phyloP scores from a whole-genome alignment of 2,329 filamentous ascomycete species.

The Aspergillus proliferans region DNA sequence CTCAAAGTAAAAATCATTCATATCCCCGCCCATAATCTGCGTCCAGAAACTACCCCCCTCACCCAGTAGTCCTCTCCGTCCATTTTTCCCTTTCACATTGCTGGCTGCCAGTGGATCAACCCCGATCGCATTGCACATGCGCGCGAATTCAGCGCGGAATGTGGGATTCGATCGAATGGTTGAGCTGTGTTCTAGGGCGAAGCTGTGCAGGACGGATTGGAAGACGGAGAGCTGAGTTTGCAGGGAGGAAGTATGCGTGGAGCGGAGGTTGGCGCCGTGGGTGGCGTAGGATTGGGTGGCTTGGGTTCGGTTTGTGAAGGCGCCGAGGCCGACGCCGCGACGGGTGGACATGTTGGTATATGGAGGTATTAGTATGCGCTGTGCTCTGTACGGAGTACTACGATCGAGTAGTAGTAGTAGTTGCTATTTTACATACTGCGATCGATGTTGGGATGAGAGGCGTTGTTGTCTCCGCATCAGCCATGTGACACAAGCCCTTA shows the following conservation, averaged over 20 bases:
- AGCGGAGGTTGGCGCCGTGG: conserved; percentile 82
- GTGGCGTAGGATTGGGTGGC: conserved; percentile 84
- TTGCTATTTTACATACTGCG: too few relatives aligned
- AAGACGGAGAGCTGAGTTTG: conserved; percentile 93
- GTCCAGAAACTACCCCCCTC: conserved; percentile 72
- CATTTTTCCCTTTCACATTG: conserved; percentile 46
- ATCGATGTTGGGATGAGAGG: too few relatives aligned
- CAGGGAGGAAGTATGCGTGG: conserved; percentile 74
- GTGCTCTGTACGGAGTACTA: too few relatives aligned
- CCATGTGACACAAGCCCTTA: too few relatives aligned
- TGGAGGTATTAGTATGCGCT: background rate
- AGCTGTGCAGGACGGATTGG: conserved; percentile 89
- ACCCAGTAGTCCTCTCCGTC: conserved; percentile 33
- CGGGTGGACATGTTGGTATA: conserved; percentile 37
- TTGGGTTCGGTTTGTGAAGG: conserved; percentile 78
- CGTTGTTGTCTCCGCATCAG: too few relatives aligned
- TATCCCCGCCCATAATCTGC: conserved; percentile 80
- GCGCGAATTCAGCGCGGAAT: conserved; percentile 94
- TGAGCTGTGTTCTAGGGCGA: conserved; percentile 87
- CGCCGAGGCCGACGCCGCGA: conserved; percentile 75
- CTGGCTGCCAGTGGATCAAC: conserved; percentile 83
- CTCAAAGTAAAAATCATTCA: conserved; percentile 99
- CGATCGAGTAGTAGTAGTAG: too few relatives aligned
- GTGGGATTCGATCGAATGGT: conserved; percentile 93
- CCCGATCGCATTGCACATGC: conserved; percentile 96